These are phyloP conservation scores for Phytomonas francai DNA, from an alignment of 208 protist genomes.

Conservation along the genomic window DNA sequence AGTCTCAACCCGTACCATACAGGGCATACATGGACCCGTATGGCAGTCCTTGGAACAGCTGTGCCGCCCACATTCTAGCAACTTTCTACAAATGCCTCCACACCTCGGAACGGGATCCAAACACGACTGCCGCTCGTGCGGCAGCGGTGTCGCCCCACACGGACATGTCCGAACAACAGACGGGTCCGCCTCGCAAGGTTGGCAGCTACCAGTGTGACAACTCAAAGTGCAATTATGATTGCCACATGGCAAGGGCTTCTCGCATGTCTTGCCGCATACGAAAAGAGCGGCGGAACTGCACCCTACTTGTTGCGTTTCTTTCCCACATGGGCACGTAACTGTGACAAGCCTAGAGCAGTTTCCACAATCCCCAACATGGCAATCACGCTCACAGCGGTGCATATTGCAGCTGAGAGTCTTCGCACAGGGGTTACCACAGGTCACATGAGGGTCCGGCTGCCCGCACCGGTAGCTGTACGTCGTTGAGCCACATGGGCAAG, in stretches of 20 bases:
- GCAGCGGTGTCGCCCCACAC: conserved; percentile 34
- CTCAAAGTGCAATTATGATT: conserved; percentile 38
- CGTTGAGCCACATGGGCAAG: conserved; percentile 55
- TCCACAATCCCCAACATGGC: conserved; percentile 43
- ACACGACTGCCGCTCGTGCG: conserved; percentile 21
- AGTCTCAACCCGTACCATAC: conserved; percentile 22
- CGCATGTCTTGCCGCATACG: conserved; percentile 46
- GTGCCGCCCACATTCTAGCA: conserved; percentile 54
- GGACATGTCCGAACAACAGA: conserved; percentile 46
- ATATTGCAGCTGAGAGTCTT: conserved; percentile 39
- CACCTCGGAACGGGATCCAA: conserved; percentile 62
- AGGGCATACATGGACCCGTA: conserved; percentile 34
- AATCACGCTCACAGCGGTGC: conserved; percentile 36
- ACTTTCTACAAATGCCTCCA: conserved; percentile 38
- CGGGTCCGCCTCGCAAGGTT: conserved; percentile 42
- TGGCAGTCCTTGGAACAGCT: conserved; percentile 49
- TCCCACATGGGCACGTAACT: conserved; percentile 31
- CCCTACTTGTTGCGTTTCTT: conserved; percentile 15
- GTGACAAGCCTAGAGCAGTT: conserved; percentile 20
- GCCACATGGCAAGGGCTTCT: conserved; percentile 37
- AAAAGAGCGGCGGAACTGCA: conserved; percentile 32
- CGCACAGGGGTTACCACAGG: conserved; percentile 39
- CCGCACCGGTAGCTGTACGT: conserved; percentile 67
- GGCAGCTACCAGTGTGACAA: conserved; percentile 61
- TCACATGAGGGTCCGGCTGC: conserved; percentile 39